Evolutionary conservation across 2,329 filamentous ascomycete genomes (phyloP).

Genomic region (Parastagonospora nodorum): DNA sequence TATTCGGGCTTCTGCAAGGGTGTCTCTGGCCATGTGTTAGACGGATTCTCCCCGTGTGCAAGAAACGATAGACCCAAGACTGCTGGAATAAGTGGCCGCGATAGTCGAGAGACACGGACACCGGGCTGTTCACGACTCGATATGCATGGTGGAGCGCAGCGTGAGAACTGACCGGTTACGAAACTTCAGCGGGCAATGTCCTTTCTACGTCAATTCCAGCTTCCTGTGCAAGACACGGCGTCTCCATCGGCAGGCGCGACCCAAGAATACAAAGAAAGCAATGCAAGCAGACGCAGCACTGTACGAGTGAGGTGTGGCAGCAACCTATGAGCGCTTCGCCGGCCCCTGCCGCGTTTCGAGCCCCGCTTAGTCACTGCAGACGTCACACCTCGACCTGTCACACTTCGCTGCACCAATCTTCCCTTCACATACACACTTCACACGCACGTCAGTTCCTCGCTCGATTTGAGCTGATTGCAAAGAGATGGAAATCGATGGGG

Average conservation of each 20-base stretch:
- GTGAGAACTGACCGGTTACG: conserved; percentile 11
- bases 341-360: conserved; percentile 1
- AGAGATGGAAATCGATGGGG: background rate
- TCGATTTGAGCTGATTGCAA: background rate
- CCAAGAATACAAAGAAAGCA: conserved; percentile 20
- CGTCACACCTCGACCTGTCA: background rate
- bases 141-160: conserved; percentile 8
- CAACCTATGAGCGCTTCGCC: conserved; percentile 1
- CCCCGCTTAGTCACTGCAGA: background rate
- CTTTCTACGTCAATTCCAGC: conserved; percentile 40
- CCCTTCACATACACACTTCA: background rate
- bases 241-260: conserved; percentile 43
- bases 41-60: conserved; percentile 15
- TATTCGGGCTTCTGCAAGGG: conserved; percentile 10
- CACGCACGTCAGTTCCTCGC: background rate
- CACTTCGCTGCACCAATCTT: background rate
- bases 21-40: conserved; percentile 31
- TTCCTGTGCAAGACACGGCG: conserved; percentile 37
- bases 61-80: conserved; percentile 10
- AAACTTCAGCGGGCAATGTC: conserved; percentile 30
- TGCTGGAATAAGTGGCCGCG: conserved; percentile 16
- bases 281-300: conserved; percentile 13
- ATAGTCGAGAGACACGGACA: conserved; percentile 24
- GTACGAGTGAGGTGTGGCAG: conserved; percentile 16
- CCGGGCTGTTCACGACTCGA: conserved; percentile 21